Evolutionary conservation across 1,284 basidiomycete species (phyloP), one percentile per base, ranked within the genome.

Genomic region (Trametes pubescens): DNA sequence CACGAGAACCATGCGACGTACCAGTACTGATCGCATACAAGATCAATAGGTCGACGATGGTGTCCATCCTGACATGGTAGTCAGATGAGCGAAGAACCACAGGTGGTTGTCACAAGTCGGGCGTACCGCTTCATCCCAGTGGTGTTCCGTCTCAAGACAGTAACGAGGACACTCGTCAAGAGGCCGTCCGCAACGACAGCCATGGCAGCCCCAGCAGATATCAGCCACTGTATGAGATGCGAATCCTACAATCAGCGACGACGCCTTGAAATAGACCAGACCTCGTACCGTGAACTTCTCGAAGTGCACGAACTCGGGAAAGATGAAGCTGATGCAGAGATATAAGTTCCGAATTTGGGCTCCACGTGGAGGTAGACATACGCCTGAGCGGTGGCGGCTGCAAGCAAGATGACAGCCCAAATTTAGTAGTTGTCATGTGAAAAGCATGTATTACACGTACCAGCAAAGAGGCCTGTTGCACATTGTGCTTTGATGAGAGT

Each of bases 11-110:
- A 10, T 9, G 29, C n/a, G 16, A 49, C 64, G 9, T 46, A 65
- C 64, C 64, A 11, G 64, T 65, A 21, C 53, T 62, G 43, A 65
- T 46, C 14, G 64, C 44, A 34, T 62, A 65, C 22, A 59, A 6
- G 13, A 65, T 56, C 21, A 65, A 24, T 16, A 51, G 58, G 13
- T 65, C 52, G 13, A 65, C 40, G 37, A 65, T 32, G n/a, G 56
- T 58, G 32, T 62, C 64, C 56, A 57, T 55, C 9, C 64, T 65
- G 29, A 16, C 8, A 8, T 32, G 18, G 9, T 3, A 8, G 22
- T 44, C 16, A 16, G 22, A 14, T 46, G 26, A 10, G 37, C 14
- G 7, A 4, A 26, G 10, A 8, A 21, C 21, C 3, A 18, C 21
- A 1, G 2, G 9, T 13, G 35, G 16, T 18, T 18, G 11, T 10